phyloP scores from a whole-genome alignment of 2,329 filamentous ascomycete species.

The Thielaviopsis euricoi region DNA sequence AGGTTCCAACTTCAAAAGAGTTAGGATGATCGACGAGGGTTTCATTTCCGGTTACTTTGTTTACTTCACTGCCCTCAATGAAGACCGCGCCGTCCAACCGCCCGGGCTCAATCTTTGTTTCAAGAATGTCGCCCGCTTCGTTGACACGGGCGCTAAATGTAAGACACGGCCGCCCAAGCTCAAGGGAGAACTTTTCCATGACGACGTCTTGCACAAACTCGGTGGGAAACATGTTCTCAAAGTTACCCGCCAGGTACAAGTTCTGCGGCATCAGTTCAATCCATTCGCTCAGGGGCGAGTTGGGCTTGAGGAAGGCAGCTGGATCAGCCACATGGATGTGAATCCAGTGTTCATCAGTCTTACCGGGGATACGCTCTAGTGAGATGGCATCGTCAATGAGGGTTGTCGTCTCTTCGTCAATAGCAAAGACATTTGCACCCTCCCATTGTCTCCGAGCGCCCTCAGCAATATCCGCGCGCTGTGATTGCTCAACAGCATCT shows the following conservation, averaged over 20 bases:
- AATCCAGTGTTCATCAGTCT: constrained; percentile 48
- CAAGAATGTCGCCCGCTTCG: constrained; percentile 32
- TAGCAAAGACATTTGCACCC: constrained; percentile 49
- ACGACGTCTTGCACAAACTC: constrained; percentile 21
- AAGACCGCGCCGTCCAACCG: constrained; percentile 38
- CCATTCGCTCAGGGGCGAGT: constrained; percentile 40
- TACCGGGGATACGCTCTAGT: constrained; percentile 38
- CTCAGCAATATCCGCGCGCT: constrained; percentile 27
- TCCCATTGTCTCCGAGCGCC: constrained; percentile 42
- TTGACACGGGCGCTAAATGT: constrained; percentile 47
- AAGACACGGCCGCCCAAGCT: constrained; percentile 31
- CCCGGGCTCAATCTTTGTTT: constrained; percentile 37
- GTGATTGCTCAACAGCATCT: constrained; percentile 22
- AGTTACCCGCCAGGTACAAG: constrained; percentile 42
- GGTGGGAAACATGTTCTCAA: constrained; percentile 39
- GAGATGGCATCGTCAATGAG: constrained; percentile 73
- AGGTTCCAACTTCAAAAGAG: too few species aligned
- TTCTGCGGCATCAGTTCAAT: constrained; percentile 44
- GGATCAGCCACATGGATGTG: constrained; percentile 69
- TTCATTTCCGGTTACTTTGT: constrained; percentile 25
- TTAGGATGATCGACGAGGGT: constrained; percentile 4
- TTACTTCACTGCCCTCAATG: constrained; percentile 36
- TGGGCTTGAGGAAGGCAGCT: constrained; percentile 47
- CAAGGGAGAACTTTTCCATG: constrained; percentile 38
- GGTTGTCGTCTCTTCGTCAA: constrained; percentile 48